phyloP scores from a whole-genome alignment of 305 asterid species.

The Striga hermonthica region DNA sequence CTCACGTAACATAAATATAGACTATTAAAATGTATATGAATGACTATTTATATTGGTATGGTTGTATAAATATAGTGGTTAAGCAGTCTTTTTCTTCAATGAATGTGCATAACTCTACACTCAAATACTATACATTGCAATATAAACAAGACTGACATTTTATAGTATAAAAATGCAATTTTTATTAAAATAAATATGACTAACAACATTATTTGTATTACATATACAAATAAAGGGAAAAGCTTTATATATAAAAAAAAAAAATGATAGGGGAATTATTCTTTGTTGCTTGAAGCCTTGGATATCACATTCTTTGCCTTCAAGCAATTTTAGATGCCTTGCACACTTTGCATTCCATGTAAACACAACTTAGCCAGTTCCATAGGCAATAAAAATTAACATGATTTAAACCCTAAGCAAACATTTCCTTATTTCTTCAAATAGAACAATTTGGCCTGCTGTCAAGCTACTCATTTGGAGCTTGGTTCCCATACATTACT shows the following conservation, averaged over 20 bases:
- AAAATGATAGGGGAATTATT: not conserved
- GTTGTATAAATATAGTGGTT: too few species aligned
- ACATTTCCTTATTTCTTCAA: conserved; percentile 12
- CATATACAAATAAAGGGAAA: not conserved
- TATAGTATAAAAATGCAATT: too few species aligned
- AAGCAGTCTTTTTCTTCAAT: too few species aligned
- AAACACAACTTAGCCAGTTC: not conserved
- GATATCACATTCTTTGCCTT: not conserved
- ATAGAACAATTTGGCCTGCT: not conserved
- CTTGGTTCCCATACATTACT: conserved; percentile 16
- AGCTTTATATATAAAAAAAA: too few species aligned
- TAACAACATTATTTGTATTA: too few species aligned
- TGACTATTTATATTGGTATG: too few species aligned
- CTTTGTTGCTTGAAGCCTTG: not conserved
- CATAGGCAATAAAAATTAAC: not conserved
- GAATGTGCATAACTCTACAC: too few species aligned
- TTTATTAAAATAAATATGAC: too few species aligned
- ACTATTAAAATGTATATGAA: too few species aligned
- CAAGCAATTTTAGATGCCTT: conserved; percentile 26
- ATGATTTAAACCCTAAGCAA: conserved; percentile 24
- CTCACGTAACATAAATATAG: too few species aligned
- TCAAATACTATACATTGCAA: too few species aligned
- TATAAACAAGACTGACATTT: too few species aligned
- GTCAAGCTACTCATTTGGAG: conserved; percentile 17
- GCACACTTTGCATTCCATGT: conserved; percentile 5